These are phyloP conservation scores for Phanerochaete carnosa DNA, from an alignment of 768 basidiomycete genomes.

Conservation along the genomic window DNA sequence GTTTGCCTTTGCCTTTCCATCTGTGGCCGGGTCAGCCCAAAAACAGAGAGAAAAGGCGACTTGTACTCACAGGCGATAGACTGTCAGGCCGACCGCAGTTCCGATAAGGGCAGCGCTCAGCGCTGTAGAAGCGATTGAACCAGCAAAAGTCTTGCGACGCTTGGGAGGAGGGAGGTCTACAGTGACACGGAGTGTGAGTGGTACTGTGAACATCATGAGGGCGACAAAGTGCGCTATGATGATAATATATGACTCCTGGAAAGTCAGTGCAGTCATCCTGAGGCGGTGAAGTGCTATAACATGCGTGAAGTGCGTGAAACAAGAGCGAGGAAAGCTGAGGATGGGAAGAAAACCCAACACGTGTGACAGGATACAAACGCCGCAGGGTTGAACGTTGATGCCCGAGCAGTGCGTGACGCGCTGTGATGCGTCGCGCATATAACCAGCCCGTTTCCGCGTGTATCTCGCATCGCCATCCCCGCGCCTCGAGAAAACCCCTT, in stretches of 20 bases:
- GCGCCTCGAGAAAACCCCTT: neutral
- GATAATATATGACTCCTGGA: slow-evolving; percentile 43
- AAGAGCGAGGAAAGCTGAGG: neutral
- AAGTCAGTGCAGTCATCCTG: slow-evolving; percentile 15
- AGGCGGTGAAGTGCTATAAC: neutral
- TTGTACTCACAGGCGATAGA: slow-evolving; percentile 74
- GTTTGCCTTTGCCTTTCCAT: slow-evolving; percentile 77
- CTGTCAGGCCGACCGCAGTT: slow-evolving; percentile 82
- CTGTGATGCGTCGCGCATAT: slow-evolving; percentile 3
- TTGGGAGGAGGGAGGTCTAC: slow-evolving; percentile 76
- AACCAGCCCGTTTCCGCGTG: neutral
- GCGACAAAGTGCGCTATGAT: slow-evolving; percentile 9
- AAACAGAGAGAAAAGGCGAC: neutral
- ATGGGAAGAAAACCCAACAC: neutral
- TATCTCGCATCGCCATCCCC: neutral
- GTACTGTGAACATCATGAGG: slow-evolving; percentile 19
- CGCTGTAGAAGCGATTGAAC: slow-evolving; percentile 80
- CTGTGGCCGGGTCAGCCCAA: slow-evolving; percentile 32
- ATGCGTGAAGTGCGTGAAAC: slow-evolving; percentile 5
- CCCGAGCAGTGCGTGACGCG: neutral
- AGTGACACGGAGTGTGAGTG: slow-evolving; percentile 27
- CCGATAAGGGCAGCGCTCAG: slow-evolving; percentile 84
- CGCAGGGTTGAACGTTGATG: slow-evolving; percentile 1
- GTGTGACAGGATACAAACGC: slow-evolving; percentile 1
- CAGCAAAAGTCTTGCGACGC: slow-evolving; percentile 77